phyloP scores from a whole-genome alignment of 306 rosid genomes.

The Casuarina cunninghamiana region DNA sequence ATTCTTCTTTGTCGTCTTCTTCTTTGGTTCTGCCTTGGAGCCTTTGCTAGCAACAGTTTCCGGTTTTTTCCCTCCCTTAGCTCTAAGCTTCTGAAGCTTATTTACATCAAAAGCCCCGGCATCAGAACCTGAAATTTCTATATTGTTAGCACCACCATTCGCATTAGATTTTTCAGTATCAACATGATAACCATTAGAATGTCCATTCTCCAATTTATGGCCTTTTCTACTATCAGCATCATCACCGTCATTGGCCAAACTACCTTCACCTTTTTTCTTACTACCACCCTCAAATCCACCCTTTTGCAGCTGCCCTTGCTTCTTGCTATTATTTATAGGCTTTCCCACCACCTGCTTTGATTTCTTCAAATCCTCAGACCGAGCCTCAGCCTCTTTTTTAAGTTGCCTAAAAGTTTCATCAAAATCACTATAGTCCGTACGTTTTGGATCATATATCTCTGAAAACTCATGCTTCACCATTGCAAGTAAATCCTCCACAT shows the following conservation, averaged over 20 bases:
- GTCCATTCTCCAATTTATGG: constrained; percentile 61
- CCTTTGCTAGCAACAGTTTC: constrained; percentile 60
- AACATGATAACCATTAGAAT: constrained; percentile 56
- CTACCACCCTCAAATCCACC: constrained; percentile 59
- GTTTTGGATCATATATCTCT: constrained; percentile 61
- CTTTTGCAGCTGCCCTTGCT: constrained; percentile 65
- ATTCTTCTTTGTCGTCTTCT: constrained; percentile 74
- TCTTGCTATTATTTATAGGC: constrained; percentile 51
- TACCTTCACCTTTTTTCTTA: constrained; percentile 50
- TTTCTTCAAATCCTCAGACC: constrained; percentile 77
- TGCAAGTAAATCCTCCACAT: constrained; percentile 79
- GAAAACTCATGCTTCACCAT: constrained; percentile 76
- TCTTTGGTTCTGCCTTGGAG: constrained; percentile 70
- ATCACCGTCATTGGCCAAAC: constrained; percentile 46
- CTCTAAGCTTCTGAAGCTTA: constrained; percentile 83
- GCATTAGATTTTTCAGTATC: constrained; percentile 46
- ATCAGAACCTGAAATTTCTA: constrained; percentile 73
- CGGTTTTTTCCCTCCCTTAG: constrained; percentile 71
- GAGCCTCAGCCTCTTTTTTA: constrained; percentile 82
- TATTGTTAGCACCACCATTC: constrained; percentile 51
- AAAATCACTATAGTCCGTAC: constrained; percentile 61
- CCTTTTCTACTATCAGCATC: constrained; percentile 49
- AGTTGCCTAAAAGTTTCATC: constrained; percentile 83
- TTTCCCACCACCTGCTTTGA: constrained; percentile 58
- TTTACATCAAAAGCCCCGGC: constrained; percentile 96